Evolutionary conservation across 768 basidiomycete species (phyloP), one percentile per base, ranked within the genome.

Genomic region (Termitomyces sp.): DNA sequence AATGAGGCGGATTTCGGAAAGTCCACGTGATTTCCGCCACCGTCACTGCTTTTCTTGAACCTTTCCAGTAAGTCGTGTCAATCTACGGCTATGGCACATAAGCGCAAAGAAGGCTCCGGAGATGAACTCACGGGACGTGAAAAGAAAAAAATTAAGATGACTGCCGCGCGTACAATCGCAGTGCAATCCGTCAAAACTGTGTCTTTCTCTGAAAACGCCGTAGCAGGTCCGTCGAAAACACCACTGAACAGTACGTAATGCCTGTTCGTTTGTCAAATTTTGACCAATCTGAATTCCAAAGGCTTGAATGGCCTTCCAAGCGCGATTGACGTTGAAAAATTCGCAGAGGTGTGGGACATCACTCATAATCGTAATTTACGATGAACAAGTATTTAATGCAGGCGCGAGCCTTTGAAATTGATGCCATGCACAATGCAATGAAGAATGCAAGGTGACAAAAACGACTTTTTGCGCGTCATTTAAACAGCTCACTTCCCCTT

Each of bases 361-460:
- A 44, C 56, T 2, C 16, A 51, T n/a, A n/a, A 27, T 34, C 37
- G 27, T 27, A 24, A 49, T 31, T 18, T 9, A 42, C 22, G 5
- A 57, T 53, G 24, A 61, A 31, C 45, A n/a, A 33, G 34, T 2
- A 58, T 34, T 27, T 16, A 31, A 20, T 41, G n/a, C 58, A 97
- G 93, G 84, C 92, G 16, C 82, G 95, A 59, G 81, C 86, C 7
- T 93, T 93, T 67, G 96, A 99, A 73, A 94, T 98, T 59, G 77
- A 83, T 49, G 89, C 95, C 0, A 95, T 99, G 88, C 86, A 95
- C 61, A 82, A 77, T 13, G 86, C 93, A 0, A 96, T 98, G 79
- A 86, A 89, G 72, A 79, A 78, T 36, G 88, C 93, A 39, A 82
- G 87, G 94, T 86, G 63, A 60, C 73, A 59, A 44, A 54, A 15